Conservation (phyloP, 2,329 filamentous ascomycete genomes). For the Penicillium sp. region DNA sequence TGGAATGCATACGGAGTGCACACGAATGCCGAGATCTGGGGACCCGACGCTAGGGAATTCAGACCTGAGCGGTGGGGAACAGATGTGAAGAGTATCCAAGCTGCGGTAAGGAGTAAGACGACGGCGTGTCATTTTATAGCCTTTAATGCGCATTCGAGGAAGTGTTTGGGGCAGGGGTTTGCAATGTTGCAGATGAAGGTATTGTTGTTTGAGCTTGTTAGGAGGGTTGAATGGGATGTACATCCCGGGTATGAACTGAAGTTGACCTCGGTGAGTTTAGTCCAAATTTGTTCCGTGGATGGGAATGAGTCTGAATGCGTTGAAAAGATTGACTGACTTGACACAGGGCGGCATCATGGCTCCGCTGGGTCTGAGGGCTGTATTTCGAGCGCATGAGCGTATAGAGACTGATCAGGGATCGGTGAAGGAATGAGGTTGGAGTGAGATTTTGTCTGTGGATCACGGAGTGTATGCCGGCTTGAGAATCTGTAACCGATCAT, state of each 20-base stretch:
- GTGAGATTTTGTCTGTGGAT: neutral
- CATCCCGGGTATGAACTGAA: slow-evolving; percentile 24
- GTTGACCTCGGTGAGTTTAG: slow-evolving; percentile 26
- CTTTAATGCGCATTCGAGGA: slow-evolving; percentile 30
- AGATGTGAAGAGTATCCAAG: slow-evolving; percentile 34
- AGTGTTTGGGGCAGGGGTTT: slow-evolving; percentile 31
- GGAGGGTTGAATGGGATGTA: slow-evolving; percentile 19
- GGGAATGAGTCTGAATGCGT: too few species aligned
- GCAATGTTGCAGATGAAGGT: slow-evolving; percentile 30
- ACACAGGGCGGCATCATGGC: slow-evolving; percentile 25
- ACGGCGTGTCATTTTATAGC: slow-evolving; percentile 29
- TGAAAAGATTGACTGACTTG: slow-evolving; percentile 6
- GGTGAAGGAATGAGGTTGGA: neutral
- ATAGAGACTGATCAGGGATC: neutral
- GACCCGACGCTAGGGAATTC: slow-evolving; percentile 32
- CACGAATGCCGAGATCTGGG: slow-evolving; percentile 35
- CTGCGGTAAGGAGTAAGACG: slow-evolving; percentile 23
- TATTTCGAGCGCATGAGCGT: slow-evolving; percentile 7
- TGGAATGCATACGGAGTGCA: slow-evolving; percentile 45
- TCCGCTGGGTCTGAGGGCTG: slow-evolving; percentile 20
- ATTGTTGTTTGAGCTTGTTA: slow-evolving; percentile 23
- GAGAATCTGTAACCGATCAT: neutral
- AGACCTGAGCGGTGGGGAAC: slow-evolving; percentile 37
- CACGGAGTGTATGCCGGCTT: neutral
- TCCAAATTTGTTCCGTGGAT: too few species aligned